phyloP scores from a whole-genome alignment of 208 protist genomes.

The Wallacemonas collosoma region DNA sequence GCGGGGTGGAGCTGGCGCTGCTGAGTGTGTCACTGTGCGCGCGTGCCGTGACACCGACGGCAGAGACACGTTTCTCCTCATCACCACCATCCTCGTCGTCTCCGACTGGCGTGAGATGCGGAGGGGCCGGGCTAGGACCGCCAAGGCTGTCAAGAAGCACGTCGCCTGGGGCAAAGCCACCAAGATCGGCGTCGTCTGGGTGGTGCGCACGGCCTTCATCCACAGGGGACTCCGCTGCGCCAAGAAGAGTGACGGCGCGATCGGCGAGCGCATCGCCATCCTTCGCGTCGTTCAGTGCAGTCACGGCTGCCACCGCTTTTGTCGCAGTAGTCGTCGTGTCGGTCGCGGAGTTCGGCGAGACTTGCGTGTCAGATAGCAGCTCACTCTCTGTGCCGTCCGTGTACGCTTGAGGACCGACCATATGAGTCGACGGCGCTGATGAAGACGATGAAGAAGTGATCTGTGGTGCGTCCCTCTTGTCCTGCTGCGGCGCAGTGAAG shows the following conservation, averaged over 20 bases:
- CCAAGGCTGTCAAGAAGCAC: constrained; percentile 14
- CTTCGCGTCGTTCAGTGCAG: neutral
- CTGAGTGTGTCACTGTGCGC: neutral
- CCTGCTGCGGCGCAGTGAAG: no score
- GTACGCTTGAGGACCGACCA: neutral
- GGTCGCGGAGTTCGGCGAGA: neutral
- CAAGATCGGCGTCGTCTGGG: neutral
- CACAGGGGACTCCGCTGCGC: neutral
- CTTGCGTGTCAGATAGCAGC: constrained; percentile 7
- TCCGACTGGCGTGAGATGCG: neutral
- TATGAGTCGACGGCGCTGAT: no score
- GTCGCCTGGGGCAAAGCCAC: neutral
- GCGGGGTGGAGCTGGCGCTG: constrained; percentile 12
- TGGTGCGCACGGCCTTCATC: neutral
- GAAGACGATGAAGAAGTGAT: no score
- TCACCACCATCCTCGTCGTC: neutral
- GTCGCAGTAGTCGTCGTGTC: neutral
- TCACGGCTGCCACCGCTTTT: neutral
- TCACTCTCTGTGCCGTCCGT: constrained; percentile 4
- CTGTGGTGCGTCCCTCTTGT: no score
- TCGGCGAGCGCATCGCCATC: neutral
- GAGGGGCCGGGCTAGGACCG: neutral
- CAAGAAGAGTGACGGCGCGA: neutral
- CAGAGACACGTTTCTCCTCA: neutral
- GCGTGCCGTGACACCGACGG: neutral